Evolutionary conservation across 192 early-diverging fungal genomes (phyloP).

Genomic region (Glomus cerebriforme): DNA sequence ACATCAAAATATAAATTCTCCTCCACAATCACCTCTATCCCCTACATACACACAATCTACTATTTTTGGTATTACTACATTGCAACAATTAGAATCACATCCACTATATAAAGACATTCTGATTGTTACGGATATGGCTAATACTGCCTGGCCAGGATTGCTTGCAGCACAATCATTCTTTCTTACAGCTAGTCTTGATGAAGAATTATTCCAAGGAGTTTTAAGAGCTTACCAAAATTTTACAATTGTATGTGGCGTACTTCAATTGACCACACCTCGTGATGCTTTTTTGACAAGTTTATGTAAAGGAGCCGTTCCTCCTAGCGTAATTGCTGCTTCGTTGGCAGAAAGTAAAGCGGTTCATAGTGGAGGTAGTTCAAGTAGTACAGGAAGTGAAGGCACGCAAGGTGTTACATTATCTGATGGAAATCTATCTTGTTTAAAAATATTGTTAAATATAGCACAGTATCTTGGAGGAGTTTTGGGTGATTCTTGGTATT

Average conservation of each 20-base stretch:
- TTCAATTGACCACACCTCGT: constrained; percentile 75
- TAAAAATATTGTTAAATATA: constrained; percentile 71
- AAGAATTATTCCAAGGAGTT: constrained; percentile 73
- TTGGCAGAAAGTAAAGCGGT: constrained; percentile 31
- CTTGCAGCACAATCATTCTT: constrained; percentile 77
- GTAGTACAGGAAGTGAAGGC: neutral
- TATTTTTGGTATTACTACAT: constrained; percentile 34
- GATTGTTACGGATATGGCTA: constrained; percentile 75
- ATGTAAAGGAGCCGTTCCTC: constrained; percentile 83
- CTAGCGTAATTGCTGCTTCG: constrained; percentile 41
- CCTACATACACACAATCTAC: constrained; percentile 39
- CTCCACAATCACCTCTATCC: constrained; percentile 15
- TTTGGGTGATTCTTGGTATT: constrained; percentile 84
- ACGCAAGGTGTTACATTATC: constrained; percentile 52
- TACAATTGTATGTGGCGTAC: constrained; percentile 77
- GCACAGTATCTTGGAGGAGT: constrained; percentile 72
- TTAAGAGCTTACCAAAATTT: constrained; percentile 74
- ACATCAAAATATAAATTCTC: constrained; percentile 17
- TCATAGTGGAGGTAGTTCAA: constrained; percentile 13
- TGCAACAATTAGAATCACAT: constrained; percentile 32
- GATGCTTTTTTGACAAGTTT: constrained; percentile 84
- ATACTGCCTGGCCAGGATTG: constrained; percentile 77
- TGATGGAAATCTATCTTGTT: constrained; percentile 76
- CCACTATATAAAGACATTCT: constrained; percentile 48
- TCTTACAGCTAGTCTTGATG: constrained; percentile 77